Evolutionary conservation across 805 yeast species (phyloP), one percentile per base, ranked within the genome.

Genomic region (Sporopachydermia quercuum): DNA sequence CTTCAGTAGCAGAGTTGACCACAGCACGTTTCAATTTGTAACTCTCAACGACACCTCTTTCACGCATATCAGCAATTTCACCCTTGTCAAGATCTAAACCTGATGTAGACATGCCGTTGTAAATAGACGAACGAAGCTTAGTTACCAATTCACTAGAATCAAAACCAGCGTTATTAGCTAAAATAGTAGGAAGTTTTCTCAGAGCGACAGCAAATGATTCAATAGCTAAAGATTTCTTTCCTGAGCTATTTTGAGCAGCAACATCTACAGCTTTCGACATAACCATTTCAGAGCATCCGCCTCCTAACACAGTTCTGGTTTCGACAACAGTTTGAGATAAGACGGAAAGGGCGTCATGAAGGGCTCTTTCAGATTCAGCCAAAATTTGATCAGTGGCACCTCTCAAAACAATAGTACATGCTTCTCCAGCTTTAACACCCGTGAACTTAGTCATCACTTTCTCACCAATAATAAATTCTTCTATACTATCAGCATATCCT

Each of bases 231-330:
- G 96, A 79, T 54, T 82, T 84, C 65, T 91, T 91, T 49, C 97
- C 97, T 19, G 81, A 78, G 50, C 80, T 87, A 54, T 82, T 85
- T 53, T 87, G 93, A 14, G 96, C 96, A 19, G 75, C 79, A 44
- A 78, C 83, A 49, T 87, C 96, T 30, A 87, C 97, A 8, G 97
- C 96, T 60, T 82, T 84, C 14, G 96, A 81, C 98, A 91, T 91
- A 51, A 84, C 68, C 95, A 91, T 80, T 54, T 80, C 94, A 55
- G 94, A 77, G 52, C 94, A 84, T 18, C 96, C 96, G 46, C 96
- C 96, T 35, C 96, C 96, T 38, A 85, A 70, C 36, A 86, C 86
- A 4, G 96, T 86, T 58, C 89, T 76, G 4, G 96, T 83, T 52
- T 85, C 94, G 48, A 70, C 76, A 1, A 96, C 89, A 14, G 97